Base-by-base conservation (phyloP, 306 rosid genomes). In the Senna siamea region DNA sequence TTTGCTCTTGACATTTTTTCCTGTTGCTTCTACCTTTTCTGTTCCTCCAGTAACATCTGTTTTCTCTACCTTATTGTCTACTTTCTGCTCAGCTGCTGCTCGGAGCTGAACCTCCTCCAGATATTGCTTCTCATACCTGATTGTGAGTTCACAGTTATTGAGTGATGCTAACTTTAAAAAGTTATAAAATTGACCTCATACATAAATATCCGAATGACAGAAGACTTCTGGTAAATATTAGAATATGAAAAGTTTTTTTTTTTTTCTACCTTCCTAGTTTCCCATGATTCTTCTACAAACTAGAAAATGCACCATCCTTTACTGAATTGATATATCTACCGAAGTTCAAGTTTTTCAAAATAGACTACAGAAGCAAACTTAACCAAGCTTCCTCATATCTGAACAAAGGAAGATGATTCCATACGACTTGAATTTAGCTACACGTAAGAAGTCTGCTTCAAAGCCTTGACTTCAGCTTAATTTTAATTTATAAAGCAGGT, bases 71-170 rank as follows among this genome's bases (percentile, higher is more conserved):
- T 71, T 71, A 46, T 67, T 73, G 52, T 82, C 88, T 75, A 75
- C 81, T 54, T 75, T 74, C 78, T 87, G 78, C 76, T 88, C 93
- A 34, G 81, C 87, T 71, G 81, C 90, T 75, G 80, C 89, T 86
- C 84, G 85, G 79, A 83, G 88, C 82, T 86, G 89, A 78, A 87
- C 72, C 82, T 90, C 92, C 84, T 95, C 98, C 89, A 82, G 79
- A 80, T 95, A 89, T 62, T 68, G 81, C 84, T 84, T 87, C 83
- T 89, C 94, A 67, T 34, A 89, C 76, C 91, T 89, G 84, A 79
- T 73, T 32, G 76, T 57, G 68, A 58, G 57, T 62, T 76, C 66
- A 57, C 15, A 70, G 70, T 64, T 51, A 81, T 51, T 44, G 14
- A 76, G 60, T 37, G 57, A 35, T 37, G 37, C 77, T 26, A 50